Percentiles rank a stretch among this genome's conserved stretches.
phyloP scores from a whole-genome alignment of 352 stramenopile species.

The Elongisporangium prolatum region DNA sequence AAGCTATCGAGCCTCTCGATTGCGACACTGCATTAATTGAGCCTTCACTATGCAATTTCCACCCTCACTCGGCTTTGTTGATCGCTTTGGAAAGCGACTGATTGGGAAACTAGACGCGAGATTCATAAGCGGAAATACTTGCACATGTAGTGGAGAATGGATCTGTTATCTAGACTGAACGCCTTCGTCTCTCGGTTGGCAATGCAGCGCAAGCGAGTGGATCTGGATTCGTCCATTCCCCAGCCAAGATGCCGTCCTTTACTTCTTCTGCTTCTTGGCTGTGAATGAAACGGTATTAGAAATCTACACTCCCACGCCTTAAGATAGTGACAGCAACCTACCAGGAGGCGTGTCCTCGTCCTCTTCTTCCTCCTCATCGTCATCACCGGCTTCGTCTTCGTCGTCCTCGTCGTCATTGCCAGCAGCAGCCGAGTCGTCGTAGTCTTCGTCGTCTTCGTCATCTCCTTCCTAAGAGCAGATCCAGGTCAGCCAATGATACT shows the following conservation, averaged over 20 bases:
- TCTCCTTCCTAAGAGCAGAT: constrained; percentile 28
- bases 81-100: neutral
- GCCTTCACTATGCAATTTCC: too few species aligned
- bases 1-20: constrained; percentile 7
- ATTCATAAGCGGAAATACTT: neutral
- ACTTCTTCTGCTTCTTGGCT: constrained; percentile 76
- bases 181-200: neutral
- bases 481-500: too few species aligned
- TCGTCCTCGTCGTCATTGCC: constrained; percentile 49
- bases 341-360: constrained; percentile 43
- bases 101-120: neutral
- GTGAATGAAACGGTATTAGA: neutral
- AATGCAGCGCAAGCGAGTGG: neutral
- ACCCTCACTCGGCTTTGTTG: neutral
- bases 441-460: constrained; percentile 35
- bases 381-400: constrained; percentile 29
- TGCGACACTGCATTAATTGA: too few species aligned
- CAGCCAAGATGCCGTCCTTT: constrained; percentile 7
- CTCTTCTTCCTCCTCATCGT: constrained; percentile 29
- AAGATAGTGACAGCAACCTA: constrained; percentile 12
- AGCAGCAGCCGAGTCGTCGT: constrained; percentile 17
- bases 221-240: neutral
- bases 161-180: neutral
- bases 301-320: neutral
- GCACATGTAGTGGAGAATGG: neutral